Base-by-base conservation (phyloP, 2,329 filamentous ascomycete genomes). In the Colletotrichum costaricense region DNA sequence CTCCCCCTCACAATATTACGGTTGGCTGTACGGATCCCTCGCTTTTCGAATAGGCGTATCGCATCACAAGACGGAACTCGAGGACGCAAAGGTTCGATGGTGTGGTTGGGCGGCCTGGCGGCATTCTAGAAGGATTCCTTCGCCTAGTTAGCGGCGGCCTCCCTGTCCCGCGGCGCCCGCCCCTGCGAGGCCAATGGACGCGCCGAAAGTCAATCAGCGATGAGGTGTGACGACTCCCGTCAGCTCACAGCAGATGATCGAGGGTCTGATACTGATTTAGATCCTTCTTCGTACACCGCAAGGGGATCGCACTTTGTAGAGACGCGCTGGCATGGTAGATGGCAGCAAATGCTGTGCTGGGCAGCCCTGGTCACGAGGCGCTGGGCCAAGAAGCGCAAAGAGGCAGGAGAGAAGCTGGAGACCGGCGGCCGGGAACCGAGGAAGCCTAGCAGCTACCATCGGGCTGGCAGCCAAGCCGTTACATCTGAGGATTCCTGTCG, bases 51-150 rank as follows among this genome's bases (percentile, higher is more conserved):
- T 49, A 49, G 42, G 8, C 42, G 19, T 22, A 49, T n/a, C 42
- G 42, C 42, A 49, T 49, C 38, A 42, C 16, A 19, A 42, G 38
- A 42, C 38, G 38, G 42, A 6, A 26, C 5, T 57, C 7, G 55
- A 57, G 24, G 7, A 11, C 4, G 2, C 19, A 16, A 38, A 55
- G 46, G 49, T 55, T n/a, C 11, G 22, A 73, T 55, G 65, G 66
- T 69, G 46, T 65, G 67, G 42, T 60, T 60, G 57, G 55, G 42
- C 42, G n/a, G 66, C 12, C 42, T 59, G 42, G 65, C 46, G 35
- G 70, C 62, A 70, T 73, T 73, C 71, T 73, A 73, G 71, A 73
- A 73, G 62, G 67, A 65, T 70, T 73, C 71, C 49, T 58, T 16
- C 35, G 60, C 26, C 35, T 49, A 14, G 35, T 38, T 62, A 71